A percentile compares a stretch with the other conserved stretches of the same genome.
phyloP scores from a whole-genome alignment of 768 basidiomycete genomes.

The Paxillus rubicundulus region DNA sequence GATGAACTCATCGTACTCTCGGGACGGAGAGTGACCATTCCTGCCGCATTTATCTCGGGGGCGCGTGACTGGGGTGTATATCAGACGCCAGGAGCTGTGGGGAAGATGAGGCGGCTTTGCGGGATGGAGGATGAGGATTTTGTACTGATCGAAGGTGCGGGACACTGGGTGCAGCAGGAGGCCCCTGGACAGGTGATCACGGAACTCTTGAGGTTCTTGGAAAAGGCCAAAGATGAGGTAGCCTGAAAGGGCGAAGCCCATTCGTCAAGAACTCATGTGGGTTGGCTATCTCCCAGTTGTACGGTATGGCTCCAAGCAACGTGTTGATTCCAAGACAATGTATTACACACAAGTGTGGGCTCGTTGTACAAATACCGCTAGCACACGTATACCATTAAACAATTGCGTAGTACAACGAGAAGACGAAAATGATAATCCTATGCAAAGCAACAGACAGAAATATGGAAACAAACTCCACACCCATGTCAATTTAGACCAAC shows the following conservation, averaged over 20 bases:
- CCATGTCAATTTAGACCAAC: background rate
- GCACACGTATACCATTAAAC: constrained; percentile 8
- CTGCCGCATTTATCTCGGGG: constrained; percentile 58
- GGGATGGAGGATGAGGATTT: constrained; percentile 44
- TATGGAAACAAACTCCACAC: background rate
- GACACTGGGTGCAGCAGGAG: constrained; percentile 68
- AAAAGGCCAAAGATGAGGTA: constrained; percentile 11
- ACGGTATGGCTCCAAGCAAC: background rate
- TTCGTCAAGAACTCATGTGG: background rate
- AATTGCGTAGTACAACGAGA: constrained; percentile 24
- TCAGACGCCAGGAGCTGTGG: constrained; percentile 47
- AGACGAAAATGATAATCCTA: constrained; percentile 13
- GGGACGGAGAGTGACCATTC: constrained; percentile 46
- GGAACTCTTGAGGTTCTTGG: constrained; percentile 42
- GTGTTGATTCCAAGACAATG: background rate
- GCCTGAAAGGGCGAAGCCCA: background rate
- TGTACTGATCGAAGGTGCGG: constrained; percentile 53
- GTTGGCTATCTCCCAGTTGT: background rate
- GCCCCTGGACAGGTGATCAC: constrained; percentile 41
- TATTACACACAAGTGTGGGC: constrained; percentile 15
- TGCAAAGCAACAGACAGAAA: constrained; percentile 24
- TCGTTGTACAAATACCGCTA: constrained; percentile 16
- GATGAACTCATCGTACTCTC: constrained; percentile 45
- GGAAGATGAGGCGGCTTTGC: constrained; percentile 38
- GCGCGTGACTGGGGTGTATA: constrained; percentile 60